A percentile compares a stretch with the other conserved stretches of the same genome.
Conservation (phyloP, 192 early-diverging fungal genomes). For the Globomyces pollinis-pini region DNA sequence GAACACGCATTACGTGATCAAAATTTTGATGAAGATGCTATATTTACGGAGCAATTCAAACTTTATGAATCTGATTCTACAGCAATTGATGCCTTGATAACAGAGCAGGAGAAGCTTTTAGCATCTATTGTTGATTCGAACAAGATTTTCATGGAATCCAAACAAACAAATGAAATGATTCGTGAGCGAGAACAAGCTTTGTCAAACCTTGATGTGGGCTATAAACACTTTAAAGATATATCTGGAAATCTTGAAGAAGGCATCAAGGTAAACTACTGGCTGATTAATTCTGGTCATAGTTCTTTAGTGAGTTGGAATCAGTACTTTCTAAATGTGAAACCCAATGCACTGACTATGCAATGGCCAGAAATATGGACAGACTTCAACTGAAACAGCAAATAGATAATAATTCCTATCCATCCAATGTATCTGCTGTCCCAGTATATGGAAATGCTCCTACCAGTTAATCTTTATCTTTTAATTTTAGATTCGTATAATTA, state of each 20-base stretch:
- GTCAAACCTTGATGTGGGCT: slow-evolving; percentile 68
- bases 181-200: slow-evolving; percentile 67
- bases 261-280: slow-evolving; percentile 53
- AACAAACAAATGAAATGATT: slow-evolving; percentile 49
- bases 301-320: slow-evolving; percentile 62
- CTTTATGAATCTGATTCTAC: slow-evolving; percentile 63
- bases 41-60: slow-evolving; percentile 61
- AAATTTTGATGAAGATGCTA: slow-evolving; percentile 42
- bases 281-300: slow-evolving; percentile 29
- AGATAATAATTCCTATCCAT: background rate
- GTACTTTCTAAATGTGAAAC: slow-evolving; percentile 53
- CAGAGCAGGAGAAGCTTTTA: slow-evolving; percentile 57
- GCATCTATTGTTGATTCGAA: slow-evolving; percentile 47
- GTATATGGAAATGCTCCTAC: background rate
- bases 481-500: too few species aligned
- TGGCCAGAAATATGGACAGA: slow-evolving; percentile 60
- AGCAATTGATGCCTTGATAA: slow-evolving; percentile 47
- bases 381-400: slow-evolving; percentile 29
- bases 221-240: slow-evolving; percentile 66
- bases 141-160: slow-evolving; percentile 54
- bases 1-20: slow-evolving; percentile 15
- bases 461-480: too few species aligned
- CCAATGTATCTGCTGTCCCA: background rate
- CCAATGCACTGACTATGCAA: slow-evolving; percentile 64
- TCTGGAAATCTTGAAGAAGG: slow-evolving; percentile 72